Evolutionary conservation across 768 basidiomycete genomes (phyloP).

Genomic region (Pleurotus giganteus): DNA sequence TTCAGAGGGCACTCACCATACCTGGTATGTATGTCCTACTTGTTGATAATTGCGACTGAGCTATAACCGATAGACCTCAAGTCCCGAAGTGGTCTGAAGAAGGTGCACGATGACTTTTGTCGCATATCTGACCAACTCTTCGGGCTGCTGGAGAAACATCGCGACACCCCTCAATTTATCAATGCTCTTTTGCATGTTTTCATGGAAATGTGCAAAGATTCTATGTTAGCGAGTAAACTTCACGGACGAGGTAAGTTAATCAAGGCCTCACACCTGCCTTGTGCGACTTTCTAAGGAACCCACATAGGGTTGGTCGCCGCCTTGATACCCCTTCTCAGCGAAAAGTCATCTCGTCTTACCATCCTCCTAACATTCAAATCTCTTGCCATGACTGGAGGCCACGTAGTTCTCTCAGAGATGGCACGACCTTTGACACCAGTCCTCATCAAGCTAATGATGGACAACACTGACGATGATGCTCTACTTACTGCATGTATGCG

Average conservation of each 20-base stretch:
- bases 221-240: no score
- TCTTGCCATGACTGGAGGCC: slow-evolving; percentile 60
- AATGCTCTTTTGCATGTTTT: no score
- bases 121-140: slow-evolving; percentile 48
- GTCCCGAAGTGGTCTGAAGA: slow-evolving; percentile 57
- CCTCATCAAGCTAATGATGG: slow-evolving; percentile 42
- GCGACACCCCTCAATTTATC: slow-evolving; percentile 51
- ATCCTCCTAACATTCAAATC: slow-evolving; percentile 54
- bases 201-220: no score
- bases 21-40: neutral
- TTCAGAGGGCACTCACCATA: neutral
- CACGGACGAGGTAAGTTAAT: no score
- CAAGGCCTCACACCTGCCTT: no score
- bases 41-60: neutral
- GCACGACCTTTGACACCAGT: slow-evolving; percentile 40
- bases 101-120: slow-evolving; percentile 56
- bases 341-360: slow-evolving; percentile 44
- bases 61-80: slow-evolving; percentile 43
- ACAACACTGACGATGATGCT: slow-evolving; percentile 47
- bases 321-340: slow-evolving; percentile 52
- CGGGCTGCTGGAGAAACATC: slow-evolving; percentile 39
- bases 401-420: slow-evolving; percentile 45
- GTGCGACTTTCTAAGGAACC: no score
- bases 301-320: no score
- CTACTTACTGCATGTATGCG: slow-evolving; percentile 48